These are phyloP conservation scores for Ophiocordyceps camponoti-floridani DNA, from an alignment of 2,329 filamentous ascomycete species.

Conservation along the genomic window DNA sequence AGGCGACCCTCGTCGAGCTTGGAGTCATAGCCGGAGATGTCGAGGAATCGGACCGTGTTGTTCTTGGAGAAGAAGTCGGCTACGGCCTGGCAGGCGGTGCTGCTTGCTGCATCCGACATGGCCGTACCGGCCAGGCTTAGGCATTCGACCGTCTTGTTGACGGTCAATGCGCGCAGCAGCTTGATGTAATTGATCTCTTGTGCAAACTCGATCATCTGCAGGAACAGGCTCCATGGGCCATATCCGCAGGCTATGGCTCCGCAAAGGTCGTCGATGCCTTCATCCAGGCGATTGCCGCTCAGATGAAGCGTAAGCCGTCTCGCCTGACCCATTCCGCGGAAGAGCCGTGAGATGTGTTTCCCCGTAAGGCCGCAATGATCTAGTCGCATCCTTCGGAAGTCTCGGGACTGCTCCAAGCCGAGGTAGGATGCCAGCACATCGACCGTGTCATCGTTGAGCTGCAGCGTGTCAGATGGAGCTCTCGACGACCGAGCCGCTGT, in stretches of 20 bases:
- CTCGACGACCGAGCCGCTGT: not conserved
- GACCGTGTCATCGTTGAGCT: constrained; percentile 32
- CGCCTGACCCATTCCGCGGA: constrained; percentile 29
- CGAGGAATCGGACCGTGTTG: constrained; percentile 30
- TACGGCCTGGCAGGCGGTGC: constrained; percentile 27
- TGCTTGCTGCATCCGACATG: constrained; percentile 25
- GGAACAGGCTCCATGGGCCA: constrained; percentile 29
- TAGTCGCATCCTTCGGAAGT: constrained; percentile 25
- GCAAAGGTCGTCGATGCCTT: constrained; percentile 30
- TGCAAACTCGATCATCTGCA: constrained; percentile 40
- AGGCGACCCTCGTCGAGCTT: constrained; percentile 40
- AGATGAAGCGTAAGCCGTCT: constrained; percentile 29
- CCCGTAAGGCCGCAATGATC: constrained; percentile 35
- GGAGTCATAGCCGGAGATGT: constrained; percentile 37
- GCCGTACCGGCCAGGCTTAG: constrained; percentile 37
- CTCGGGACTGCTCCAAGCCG: constrained; percentile 17
- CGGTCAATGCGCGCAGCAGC: constrained; percentile 28
- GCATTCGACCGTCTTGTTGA: constrained; percentile 30
- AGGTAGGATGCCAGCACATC: constrained; percentile 28
- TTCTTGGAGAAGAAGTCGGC: constrained; percentile 34
- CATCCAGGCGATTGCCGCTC: constrained; percentile 33
- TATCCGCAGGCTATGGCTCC: constrained; percentile 26
- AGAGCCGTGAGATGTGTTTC: constrained; percentile 28
- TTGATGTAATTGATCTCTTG: constrained; percentile 31
- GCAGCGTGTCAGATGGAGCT: constrained; percentile 2